phyloP scores from a whole-genome alignment of 2,329 filamentous ascomycete genomes.

The Diplocarpon rosae region DNA sequence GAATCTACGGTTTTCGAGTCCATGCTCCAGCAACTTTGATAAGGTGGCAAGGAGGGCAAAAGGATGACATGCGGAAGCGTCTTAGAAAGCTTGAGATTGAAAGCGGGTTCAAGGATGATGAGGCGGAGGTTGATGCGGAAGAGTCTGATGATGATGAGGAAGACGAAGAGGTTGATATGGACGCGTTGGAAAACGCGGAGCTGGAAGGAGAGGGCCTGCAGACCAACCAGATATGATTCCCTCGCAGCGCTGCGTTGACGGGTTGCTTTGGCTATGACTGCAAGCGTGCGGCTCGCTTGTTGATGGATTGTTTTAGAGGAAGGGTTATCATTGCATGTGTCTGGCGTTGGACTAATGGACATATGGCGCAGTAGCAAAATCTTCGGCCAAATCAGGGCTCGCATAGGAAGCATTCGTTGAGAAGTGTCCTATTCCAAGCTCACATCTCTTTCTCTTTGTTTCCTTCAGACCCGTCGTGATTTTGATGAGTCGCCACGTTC shows the following conservation, averaged over 20 bases:
- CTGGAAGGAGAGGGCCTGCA: slow-evolving; percentile 11
- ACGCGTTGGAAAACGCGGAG: slow-evolving; percentile 19
- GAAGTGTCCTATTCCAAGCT: too few relatives aligned
- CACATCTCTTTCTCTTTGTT: too few relatives aligned
- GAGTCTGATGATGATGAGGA: slow-evolving; percentile 43
- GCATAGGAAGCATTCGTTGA: slow-evolving; percentile 14
- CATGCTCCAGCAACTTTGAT: slow-evolving; percentile 80
- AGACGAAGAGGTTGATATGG: slow-evolving; percentile 27
- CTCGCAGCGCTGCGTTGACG: background rate
- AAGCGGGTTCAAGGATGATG: slow-evolving; percentile 65
- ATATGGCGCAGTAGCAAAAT: slow-evolving; percentile 12
- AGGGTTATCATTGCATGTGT: slow-evolving; percentile 14
- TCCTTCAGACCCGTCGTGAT: too few relatives aligned
- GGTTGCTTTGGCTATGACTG: slow-evolving; percentile 7
- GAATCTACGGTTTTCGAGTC: slow-evolving; percentile 91
- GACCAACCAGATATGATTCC: slow-evolving; percentile 10
- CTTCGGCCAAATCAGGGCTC: slow-evolving; percentile 5
- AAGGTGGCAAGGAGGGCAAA: slow-evolving; percentile 77
- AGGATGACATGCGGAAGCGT: slow-evolving; percentile 72
- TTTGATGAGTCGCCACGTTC: too few relatives aligned
- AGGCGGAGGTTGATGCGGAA: slow-evolving; percentile 47
- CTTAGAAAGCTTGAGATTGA: slow-evolving; percentile 64
- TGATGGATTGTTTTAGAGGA: slow-evolving; percentile 11
- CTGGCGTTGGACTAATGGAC: slow-evolving; percentile 15
- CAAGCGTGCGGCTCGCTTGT: slow-evolving; percentile 7